These are phyloP conservation scores for Centaurea solstitialis DNA, from an alignment of 129 eudicot species.

Conservation along the genomic window DNA sequence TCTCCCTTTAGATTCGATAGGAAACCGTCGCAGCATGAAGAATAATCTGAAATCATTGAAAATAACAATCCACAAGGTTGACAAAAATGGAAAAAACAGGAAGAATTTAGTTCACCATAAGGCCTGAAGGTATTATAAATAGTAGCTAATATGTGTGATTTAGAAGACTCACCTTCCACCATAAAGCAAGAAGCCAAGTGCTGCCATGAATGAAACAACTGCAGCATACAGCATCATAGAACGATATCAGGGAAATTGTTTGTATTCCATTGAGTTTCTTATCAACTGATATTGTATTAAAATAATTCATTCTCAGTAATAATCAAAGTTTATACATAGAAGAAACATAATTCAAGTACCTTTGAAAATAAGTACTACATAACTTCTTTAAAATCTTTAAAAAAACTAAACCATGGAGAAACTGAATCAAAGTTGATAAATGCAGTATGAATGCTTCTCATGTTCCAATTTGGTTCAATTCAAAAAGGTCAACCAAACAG, in stretches of 20 bases:
- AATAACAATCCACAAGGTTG: constrained; percentile 5
- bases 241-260: not conserved
- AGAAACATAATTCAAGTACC: not conserved
- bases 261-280: too few relatives aligned
- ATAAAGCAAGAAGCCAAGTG: constrained; percentile 77
- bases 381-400: not conserved
- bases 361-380: not conserved
- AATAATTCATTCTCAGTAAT: too few relatives aligned
- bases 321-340: too few relatives aligned
- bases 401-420: too few relatives aligned
- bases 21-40: constrained; percentile 82
- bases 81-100: not conserved
- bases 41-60: constrained; percentile 51
- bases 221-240: constrained; percentile 20
- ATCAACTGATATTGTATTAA: too few relatives aligned
- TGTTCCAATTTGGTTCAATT: too few relatives aligned
- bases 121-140: not conserved
- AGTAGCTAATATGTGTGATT: not conserved
- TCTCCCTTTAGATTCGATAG: constrained; percentile 89
- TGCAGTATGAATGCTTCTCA: too few relatives aligned
- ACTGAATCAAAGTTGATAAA: too few relatives aligned
- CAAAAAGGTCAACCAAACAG: not conserved
- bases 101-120: constrained; percentile 6
- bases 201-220: constrained; percentile 86
- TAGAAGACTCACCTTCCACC: constrained; percentile 75